Conservation (phyloP, 108 stramenopile genomes). For the Cyclotella choctawhatcheeana region DNA sequence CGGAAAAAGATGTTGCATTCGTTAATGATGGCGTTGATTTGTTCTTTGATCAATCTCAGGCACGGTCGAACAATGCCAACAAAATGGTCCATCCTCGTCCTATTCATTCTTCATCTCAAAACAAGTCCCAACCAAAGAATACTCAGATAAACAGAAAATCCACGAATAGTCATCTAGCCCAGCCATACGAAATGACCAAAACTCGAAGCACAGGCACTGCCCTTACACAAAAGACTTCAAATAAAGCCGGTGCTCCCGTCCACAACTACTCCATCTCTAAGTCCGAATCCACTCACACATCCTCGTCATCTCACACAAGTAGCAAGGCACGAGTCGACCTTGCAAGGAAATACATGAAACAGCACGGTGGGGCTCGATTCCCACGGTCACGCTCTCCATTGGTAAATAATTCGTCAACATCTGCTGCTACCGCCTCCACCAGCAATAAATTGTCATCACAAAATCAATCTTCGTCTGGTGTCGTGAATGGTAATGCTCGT, state of each 20-base stretch:
- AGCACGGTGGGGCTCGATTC: slow-evolving; percentile 5
- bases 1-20: slow-evolving; percentile 38
- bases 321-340: slow-evolving; percentile 7
- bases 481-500: neutral
- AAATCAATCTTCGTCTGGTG: neutral
- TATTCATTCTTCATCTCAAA: slow-evolving; percentile 11
- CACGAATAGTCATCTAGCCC: neutral
- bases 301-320: neutral
- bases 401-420: neutral
- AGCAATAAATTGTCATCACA: too few species aligned
- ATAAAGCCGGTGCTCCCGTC: too few species aligned
- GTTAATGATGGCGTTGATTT: slow-evolving; percentile 35
- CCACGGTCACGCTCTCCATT: neutral
- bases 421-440: neutral
- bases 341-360: slow-evolving; percentile 25
- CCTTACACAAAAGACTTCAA: slow-evolving; percentile 23
- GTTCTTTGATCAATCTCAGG: slow-evolving; percentile 13
- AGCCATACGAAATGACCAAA: slow-evolving; percentile 35
- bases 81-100: slow-evolving; percentile 14
- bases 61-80: slow-evolving; percentile 1
- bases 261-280: neutral
- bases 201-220: slow-evolving; percentile 31
- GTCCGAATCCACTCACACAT: neutral
- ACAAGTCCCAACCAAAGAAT: neutral
- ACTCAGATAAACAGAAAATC: neutral